Percentiles rank a stretch among this genome's conserved stretches.
Conservation (phyloP, 2,329 filamentous ascomycete species). For the Daldinia eschscholtzii region DNA sequence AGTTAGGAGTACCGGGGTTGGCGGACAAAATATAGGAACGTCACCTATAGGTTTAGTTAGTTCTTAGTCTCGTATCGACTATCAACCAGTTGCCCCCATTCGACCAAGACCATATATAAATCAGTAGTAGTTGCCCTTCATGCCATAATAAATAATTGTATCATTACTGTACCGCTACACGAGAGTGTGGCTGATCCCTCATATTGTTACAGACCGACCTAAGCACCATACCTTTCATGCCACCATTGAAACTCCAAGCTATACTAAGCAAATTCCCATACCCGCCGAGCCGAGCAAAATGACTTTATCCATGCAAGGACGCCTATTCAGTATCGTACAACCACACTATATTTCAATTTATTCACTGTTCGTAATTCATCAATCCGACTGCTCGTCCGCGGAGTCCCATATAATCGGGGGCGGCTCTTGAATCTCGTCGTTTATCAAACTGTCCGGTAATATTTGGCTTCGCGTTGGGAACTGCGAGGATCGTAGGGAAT, state of each 20-base stretch:
- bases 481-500: conserved; percentile 59
- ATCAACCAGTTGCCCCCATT: not conserved
- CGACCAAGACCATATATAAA: not conserved
- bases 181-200: not conserved
- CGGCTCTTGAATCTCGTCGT: conserved; percentile 55
- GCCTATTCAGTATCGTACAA: conserved; percentile 5
- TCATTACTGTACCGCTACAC: not conserved
- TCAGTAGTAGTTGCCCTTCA: not conserved
- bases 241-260: not conserved
- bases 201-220: not conserved
- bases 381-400: conserved; percentile 56
- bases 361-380: conserved; percentile 8
- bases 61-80: not conserved
- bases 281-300: not conserved
- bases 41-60: too few relatives aligned
- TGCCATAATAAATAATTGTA: not conserved
- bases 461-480: conserved; percentile 66
- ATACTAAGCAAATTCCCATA: not conserved
- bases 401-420: conserved; percentile 60
- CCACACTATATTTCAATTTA: not conserved
- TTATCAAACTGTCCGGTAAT: conserved; percentile 62
- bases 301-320: not conserved
- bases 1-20: too few relatives aligned
- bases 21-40: too few relatives aligned
- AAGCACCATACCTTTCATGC: not conserved